Percentiles rank a stretch among this genome's conserved stretches.
phyloP scores from a whole-genome alignment of 495 filamentous ascomycete species.

The Echria macrotheca region DNA sequence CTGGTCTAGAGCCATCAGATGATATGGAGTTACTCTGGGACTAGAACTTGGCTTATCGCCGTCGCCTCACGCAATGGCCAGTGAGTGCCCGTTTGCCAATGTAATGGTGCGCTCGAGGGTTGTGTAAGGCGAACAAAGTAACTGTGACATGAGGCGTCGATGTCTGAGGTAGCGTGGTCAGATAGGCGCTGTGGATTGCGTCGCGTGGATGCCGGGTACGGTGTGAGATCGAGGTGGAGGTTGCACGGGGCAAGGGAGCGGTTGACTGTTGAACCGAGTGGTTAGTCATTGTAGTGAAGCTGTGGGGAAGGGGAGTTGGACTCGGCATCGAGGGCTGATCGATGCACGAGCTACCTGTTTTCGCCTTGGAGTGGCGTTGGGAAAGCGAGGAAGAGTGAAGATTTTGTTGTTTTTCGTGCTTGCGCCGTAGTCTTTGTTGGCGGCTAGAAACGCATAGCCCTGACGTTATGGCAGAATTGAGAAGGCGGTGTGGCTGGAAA shows the following conservation, averaged over 20 bases:
- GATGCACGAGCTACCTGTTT: conserved; percentile 4
- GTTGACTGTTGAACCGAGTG: conserved; percentile 5
- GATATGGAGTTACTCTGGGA: no score
- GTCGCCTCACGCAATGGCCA: conserved; percentile 3
- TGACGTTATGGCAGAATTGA: conserved; percentile 2
- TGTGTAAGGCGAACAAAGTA: conserved; percentile 2
- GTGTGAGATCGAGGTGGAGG: conserved; percentile 3
- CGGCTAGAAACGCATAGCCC: conserved; percentile 2
- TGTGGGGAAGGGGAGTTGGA: conserved; percentile 4
- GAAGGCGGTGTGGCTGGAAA: not conserved
- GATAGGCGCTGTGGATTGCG: conserved; percentile 5
- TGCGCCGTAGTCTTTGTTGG: conserved; percentile 2
- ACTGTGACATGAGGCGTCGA: conserved; percentile 5
- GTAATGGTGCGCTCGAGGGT: not conserved
- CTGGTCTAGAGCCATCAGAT: not conserved
- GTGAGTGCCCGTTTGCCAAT: conserved; percentile 1
- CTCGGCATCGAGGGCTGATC: conserved; percentile 2
- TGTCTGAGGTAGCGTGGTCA: conserved; percentile 5
- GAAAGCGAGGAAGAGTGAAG: conserved; percentile 4
- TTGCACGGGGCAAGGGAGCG: conserved; percentile 4
- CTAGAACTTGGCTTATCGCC: no score
- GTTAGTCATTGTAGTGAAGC: conserved; percentile 4
- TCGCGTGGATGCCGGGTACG: conserved; percentile 5
- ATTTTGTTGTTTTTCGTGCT: conserved; percentile 8
- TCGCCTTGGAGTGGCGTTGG: conserved; percentile 6